Percentiles rank a stretch among this genome's conserved stretches.
These are phyloP conservation scores for Neocucurbitaria cava DNA, from an alignment of 2,329 filamentous ascomycete species.

Conservation along the genomic window DNA sequence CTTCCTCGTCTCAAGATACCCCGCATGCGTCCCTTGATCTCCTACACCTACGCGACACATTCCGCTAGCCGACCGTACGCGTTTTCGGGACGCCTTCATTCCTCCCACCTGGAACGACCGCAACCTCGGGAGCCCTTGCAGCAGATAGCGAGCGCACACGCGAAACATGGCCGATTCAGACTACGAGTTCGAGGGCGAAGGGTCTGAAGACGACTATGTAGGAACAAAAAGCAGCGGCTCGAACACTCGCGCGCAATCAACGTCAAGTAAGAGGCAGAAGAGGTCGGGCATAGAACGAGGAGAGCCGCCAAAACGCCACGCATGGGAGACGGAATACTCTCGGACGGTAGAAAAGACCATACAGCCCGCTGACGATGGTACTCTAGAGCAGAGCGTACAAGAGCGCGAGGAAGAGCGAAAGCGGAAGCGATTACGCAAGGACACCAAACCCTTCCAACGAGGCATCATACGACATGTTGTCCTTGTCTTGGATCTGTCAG, in stretches of 20 bases:
- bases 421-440: constrained; percentile 79
- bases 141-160: neutral
- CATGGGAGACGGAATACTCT: constrained; percentile 53
- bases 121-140: neutral
- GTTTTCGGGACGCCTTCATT: neutral
- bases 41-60: neutral
- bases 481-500: constrained; percentile 88
- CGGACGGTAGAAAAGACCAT: constrained; percentile 68
- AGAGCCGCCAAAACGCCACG: constrained; percentile 53
- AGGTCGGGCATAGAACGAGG: constrained; percentile 17
- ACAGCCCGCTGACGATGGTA: constrained; percentile 67
- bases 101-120: neutral
- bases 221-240: constrained; percentile 44
- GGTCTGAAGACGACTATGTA: constrained; percentile 69
- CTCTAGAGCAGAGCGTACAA: constrained; percentile 74
- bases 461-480: constrained; percentile 98
- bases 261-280: constrained; percentile 29
- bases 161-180: constrained; percentile 74
- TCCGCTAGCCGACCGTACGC: neutral
- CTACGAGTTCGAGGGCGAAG: constrained; percentile 71
- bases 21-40: neutral
- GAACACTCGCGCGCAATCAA: constrained; percentile 33
- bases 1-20: neutral
- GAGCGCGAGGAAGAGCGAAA: constrained; percentile 82
- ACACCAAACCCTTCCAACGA: constrained; percentile 93